A percentile compares a stretch with the other conserved stretches of the same genome.
These are phyloP conservation scores for Nephelium lappaceum DNA, from an alignment of 345 rosid genomes.

Conservation along the genomic window DNA sequence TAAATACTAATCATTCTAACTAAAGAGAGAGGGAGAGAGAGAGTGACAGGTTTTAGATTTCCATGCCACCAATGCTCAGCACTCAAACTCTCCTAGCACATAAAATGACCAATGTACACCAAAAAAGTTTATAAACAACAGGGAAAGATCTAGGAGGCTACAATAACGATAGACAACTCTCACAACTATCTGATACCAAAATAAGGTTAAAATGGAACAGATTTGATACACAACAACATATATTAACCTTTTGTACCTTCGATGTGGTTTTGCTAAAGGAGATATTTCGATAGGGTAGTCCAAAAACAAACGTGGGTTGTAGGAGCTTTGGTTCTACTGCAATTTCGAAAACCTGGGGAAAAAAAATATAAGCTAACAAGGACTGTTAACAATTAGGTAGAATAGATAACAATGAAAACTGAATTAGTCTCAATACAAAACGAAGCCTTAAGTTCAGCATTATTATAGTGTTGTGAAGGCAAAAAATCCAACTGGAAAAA, in stretches of 20 bases:
- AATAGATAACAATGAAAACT: background rate
- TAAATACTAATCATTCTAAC: background rate
- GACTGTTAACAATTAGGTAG: background rate
- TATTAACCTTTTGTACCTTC: conserved; percentile 51
- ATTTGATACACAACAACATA: background rate
- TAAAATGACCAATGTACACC: background rate
- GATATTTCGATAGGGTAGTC: conserved; percentile 96
- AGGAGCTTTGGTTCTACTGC: conserved; percentile 85
- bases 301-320: conserved; percentile 93
- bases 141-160: background rate
- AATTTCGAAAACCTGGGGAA: conserved; percentile 79
- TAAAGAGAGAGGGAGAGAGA: background rate
- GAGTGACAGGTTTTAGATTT: background rate
- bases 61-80: background rate
- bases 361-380: conserved; percentile 13
- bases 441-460: background rate
- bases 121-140: background rate
- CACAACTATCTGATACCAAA: background rate
- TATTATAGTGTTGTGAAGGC: background rate
- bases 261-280: conserved; percentile 92
- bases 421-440: background rate
- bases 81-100: background rate
- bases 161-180: background rate
- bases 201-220: background rate
- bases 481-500: conserved; percentile 10